Conservation (phyloP, 768 basidiomycete species). For the Trametopsis cervina region DNA sequence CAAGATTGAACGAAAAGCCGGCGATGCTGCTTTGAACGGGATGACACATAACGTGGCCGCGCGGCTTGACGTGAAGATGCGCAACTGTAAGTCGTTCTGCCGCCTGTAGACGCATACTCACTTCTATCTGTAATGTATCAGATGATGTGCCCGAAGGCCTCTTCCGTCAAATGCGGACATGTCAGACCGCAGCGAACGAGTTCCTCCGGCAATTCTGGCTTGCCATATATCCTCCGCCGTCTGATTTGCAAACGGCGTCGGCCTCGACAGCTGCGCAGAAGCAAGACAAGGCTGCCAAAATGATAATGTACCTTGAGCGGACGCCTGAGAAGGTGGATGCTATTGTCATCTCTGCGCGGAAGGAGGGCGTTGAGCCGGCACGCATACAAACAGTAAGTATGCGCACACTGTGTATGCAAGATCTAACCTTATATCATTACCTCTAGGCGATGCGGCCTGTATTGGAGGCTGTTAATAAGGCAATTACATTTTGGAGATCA, state of each 20-base stretch:
- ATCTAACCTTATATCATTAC: background rate
- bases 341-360: slow-evolving; percentile 56
- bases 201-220: slow-evolving; percentile 96
- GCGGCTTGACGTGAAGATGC: slow-evolving; percentile 57
- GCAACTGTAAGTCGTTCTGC: slow-evolving; percentile 59
- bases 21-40: slow-evolving; percentile 56
- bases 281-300: slow-evolving; percentile 74
- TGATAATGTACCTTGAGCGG: slow-evolving; percentile 75
- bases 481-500: slow-evolving; percentile 43
- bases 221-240: slow-evolving; percentile 68
- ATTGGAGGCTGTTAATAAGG: slow-evolving; percentile 65
- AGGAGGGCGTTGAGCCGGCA: slow-evolving; percentile 53
- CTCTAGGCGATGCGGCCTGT: slow-evolving; percentile 80
- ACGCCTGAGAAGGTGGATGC: slow-evolving; percentile 79
- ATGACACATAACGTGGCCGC: slow-evolving; percentile 82
- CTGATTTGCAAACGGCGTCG: slow-evolving; percentile 45
- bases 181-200: slow-evolving; percentile 91
- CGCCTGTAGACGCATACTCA: too few relatives aligned
- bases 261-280: slow-evolving; percentile 60
- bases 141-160: slow-evolving; percentile 76
- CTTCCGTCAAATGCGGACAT: slow-evolving; percentile 78
- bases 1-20: slow-evolving; percentile 59
- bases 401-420: background rate
- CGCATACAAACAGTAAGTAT: slow-evolving; percentile 58
- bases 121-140: too few relatives aligned